phyloP scores from a whole-genome alignment of 2,329 filamentous ascomycete genomes.

The Stromatinia cepivora region DNA sequence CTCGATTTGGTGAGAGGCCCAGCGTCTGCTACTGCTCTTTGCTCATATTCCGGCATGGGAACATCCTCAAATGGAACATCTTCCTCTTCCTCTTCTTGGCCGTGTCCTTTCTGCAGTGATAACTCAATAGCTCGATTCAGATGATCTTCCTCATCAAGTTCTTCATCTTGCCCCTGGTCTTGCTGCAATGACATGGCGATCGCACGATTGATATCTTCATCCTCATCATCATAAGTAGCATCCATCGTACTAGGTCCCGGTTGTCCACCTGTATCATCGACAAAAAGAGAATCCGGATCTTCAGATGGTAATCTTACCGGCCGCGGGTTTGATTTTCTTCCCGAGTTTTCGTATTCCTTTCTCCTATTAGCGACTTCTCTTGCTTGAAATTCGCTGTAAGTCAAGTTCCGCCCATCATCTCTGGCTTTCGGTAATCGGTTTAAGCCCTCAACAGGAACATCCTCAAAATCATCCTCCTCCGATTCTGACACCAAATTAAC shows the following conservation, averaged over 20 bases:
- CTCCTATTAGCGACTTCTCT: conserved; percentile 36
- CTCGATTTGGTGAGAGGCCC: conserved; percentile 54
- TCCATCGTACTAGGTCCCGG: conserved; percentile 24
- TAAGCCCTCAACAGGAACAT: conserved; percentile 42
- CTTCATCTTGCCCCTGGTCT: conserved; percentile 31
- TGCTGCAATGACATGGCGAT: conserved; percentile 66
- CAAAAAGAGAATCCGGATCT: conserved; percentile 38
- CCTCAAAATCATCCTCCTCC: conserved; percentile 57
- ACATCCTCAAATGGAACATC: conserved; percentile 52
- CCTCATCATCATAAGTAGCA: conserved; percentile 15
- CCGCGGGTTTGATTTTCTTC: conserved; percentile 22
- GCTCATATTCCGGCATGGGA: conserved; percentile 55
- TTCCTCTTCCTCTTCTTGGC: conserved; percentile 40
- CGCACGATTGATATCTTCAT: conserved; percentile 24
- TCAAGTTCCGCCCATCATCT: conserved; percentile 29
- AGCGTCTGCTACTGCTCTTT: conserved; percentile 52
- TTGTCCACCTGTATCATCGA: conserved; percentile 30
- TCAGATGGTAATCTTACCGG: conserved; percentile 27
- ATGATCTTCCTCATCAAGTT: conserved; percentile 68
- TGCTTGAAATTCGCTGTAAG: conserved; percentile 35
- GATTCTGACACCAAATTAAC: conserved; percentile 57
- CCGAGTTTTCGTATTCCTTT: conserved; percentile 29
- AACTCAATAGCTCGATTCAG: conserved; percentile 80
- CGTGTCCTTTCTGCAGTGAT: conserved; percentile 70
- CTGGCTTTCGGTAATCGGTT: conserved; percentile 40